Evolutionary conservation across 306 rosid species (phyloP), one percentile per base, ranked within the genome.

Genomic region (cucumber (Cucumis sativus)): DNA sequence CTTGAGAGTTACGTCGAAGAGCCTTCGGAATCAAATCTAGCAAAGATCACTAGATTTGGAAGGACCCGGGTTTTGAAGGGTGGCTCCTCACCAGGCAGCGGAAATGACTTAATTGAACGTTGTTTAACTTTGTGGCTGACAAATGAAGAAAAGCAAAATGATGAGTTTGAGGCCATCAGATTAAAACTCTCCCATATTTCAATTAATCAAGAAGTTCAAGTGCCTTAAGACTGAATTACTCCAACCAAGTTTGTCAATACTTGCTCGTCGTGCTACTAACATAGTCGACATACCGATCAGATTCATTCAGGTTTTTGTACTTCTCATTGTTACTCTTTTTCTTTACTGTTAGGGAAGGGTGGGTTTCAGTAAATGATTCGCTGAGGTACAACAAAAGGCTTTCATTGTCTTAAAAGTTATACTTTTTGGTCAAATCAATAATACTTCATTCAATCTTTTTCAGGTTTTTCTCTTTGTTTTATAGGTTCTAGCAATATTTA

Each of bases 11-110:
- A 87, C 77, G 95, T 87, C 0, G 85, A 89, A 25, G 95, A 92
- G 77, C 98, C 98, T 63, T 88, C 98, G 12, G 93, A 95, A 81
- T 77, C 91, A 5, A 95, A 89, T 80, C 81, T 95, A 37, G 86
- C 78, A 14, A 85, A 77, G n/a, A 84, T 95, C 40, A 87, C 86
- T 12, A 87, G 88, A 85, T 92, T 92, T 77, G 89, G 85, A 80
- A 87, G 88, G 82, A 84, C 80, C 82, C 83, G 79, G 16, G 20
- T 61, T 88, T 60, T 78, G 45, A 92, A 89, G 77, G 88, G 88
- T 63, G 83, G 82, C 82, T 83, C 88, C 57, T 77, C 87, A 52
- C 76, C 84, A 81, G 84, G 81, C 80, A 82, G 89, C 59, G 78
- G 84, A 73, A 82, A 84, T 76, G 96, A 92, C 62, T 77, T 90